Evolutionary conservation across 768 basidiomycete genomes (phyloP).

Genomic region (Suillus tomentosus): DNA sequence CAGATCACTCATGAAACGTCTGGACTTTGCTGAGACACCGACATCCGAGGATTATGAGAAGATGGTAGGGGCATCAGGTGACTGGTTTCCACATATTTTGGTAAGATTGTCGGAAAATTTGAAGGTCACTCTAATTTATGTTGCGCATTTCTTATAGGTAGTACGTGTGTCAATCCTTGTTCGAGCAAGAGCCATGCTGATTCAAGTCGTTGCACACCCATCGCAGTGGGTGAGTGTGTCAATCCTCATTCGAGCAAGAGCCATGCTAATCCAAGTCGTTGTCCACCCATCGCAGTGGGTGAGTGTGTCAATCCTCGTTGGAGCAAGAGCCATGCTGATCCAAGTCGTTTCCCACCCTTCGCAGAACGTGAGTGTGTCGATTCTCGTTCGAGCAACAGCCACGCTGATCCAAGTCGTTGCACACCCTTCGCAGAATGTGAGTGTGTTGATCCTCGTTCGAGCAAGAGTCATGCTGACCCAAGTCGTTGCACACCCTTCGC

Average conservation of each 20-base stretch:
- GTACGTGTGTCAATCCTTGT: not conserved
- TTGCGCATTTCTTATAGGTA: not conserved
- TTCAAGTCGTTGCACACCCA: too few relatives aligned
- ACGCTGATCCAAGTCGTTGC: not conserved
- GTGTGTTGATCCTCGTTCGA: not conserved
- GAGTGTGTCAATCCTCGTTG: not conserved
- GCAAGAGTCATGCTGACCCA: not conserved
- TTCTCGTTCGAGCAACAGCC: too few relatives aligned
- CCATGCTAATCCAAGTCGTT: too few relatives aligned
- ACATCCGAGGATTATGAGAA: not conserved
- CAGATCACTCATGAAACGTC: not conserved
- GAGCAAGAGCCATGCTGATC: not conserved
- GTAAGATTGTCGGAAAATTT: not conserved
- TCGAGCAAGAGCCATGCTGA: too few relatives aligned
- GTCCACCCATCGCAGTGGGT: too few relatives aligned
- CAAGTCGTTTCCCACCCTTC: not conserved
- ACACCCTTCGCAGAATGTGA: not conserved
- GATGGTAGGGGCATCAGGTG: not conserved
- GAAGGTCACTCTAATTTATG: not conserved
- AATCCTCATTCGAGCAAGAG: too few relatives aligned
- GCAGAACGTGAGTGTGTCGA: not conserved
- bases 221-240: too few relatives aligned
- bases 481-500: not conserved
- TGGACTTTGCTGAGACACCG: not conserved
- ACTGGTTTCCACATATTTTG: not conserved